Conservation (phyloP, 2,329 filamentous ascomycete species). For the Hymenoscyphus infarciens region DNA sequence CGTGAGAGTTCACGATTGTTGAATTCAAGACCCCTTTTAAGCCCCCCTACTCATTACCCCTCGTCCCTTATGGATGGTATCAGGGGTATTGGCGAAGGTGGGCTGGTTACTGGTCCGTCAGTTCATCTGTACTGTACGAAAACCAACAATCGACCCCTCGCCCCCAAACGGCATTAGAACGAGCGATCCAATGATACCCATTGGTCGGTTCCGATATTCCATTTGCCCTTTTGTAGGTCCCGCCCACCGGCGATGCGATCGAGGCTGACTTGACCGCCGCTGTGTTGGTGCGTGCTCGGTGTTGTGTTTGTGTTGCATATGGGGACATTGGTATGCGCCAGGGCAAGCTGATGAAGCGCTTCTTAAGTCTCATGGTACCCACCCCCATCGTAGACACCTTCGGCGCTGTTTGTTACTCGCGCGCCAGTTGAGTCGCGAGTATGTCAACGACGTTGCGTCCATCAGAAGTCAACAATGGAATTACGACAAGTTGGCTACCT, state of each 20-base stretch:
- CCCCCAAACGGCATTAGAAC: neutral
- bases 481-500: conserved; percentile 20
- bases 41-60: neutral
- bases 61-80: neutral
- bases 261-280: conserved; percentile 1
- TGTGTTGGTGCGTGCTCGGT: neutral
- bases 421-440: conserved; percentile 13
- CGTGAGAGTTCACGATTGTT: conserved; percentile 3
- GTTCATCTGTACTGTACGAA: neutral
- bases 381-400: conserved; percentile 5
- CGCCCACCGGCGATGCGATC: conserved; percentile 1
- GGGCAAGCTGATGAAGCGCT: conserved; percentile 1
- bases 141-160: neutral
- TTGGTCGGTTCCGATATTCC: neutral
- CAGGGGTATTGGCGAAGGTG: neutral
- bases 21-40: neutral
- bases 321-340: neutral
- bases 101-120: neutral
- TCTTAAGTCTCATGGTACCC: conserved; percentile 10
- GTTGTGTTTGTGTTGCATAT: neutral
- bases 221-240: neutral
- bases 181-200: neutral
- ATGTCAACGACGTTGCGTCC: conserved; percentile 16
- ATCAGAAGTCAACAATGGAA: conserved; percentile 17
- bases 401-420: conserved; percentile 12